Base-by-base conservation (phyloP, 1,284 basidiomycete species). In the Ustilago cynodontis region DNA sequence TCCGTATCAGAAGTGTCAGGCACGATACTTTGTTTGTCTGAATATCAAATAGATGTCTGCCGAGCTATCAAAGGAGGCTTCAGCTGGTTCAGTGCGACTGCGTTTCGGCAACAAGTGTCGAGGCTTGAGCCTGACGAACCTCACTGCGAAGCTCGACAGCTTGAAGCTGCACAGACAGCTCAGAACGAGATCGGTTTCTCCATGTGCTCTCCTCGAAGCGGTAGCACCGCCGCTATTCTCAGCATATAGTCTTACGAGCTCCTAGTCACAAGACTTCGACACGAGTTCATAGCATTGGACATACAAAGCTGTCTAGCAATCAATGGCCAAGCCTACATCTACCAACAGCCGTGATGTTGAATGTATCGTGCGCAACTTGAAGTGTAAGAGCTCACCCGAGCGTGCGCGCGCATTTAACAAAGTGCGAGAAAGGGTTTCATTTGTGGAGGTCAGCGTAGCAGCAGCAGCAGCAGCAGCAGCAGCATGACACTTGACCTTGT, bases 331-430 rank as follows among this genome's bases (percentile, higher is more conserved):
- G n/a, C n/a, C n/a, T n/a, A n/a, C n/a, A n/a, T n/a, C n/a, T n/a
- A n/a, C n/a, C n/a, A 22, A 16, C 43, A 45, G 43, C 43, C 22
- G 3, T 45, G 10, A 22, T 7, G 8, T 20, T 45, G n/a, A 22
- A 20, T 52, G 24, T 57, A 50, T 57, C 61, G 61, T 64, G 62
- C 62, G 62, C 62, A 64, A 57, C 62, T 52, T 43, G 62, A 64
- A 64, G 35, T 41, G 51, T 37, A 9, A 37, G 35, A 37, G 9
- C 35, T 37, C 35, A 10, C 35, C 14, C 35, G 14, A 11, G 2
- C 5, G 39, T 28, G 49, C 5, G 39, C 26, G 49, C 55, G 37
- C 28, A 14, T 20, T 16, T 10, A 14, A 26, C 20, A 56, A 55
- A 43, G 28, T 10, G 8, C 3, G 7, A 10, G 14, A 9, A 13